phyloP scores from a whole-genome alignment of 768 basidiomycete genomes.

The Collybia sordida region DNA sequence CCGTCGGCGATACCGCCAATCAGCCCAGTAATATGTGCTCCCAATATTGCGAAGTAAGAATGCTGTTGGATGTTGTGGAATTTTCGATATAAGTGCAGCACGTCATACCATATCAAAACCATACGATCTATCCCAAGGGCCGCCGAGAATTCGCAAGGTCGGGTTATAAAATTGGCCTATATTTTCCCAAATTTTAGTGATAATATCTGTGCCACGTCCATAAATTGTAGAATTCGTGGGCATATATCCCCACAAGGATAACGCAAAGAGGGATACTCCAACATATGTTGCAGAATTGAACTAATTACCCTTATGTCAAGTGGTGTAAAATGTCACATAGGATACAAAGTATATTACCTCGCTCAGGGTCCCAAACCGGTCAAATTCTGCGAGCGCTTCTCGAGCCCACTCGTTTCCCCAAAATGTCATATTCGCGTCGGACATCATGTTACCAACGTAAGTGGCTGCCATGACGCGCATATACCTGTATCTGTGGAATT shows the following conservation, averaged over 20 bases:
- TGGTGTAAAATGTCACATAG: background rate
- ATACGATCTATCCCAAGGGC: conserved; percentile 28
- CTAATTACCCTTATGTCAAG: conserved; percentile 6
- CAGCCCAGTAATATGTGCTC: conserved; percentile 23
- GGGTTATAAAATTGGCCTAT: conserved; percentile 26
- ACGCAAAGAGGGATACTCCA: conserved; percentile 26
- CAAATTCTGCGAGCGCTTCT: conserved; percentile 24
- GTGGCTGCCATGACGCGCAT: conserved; percentile 31
- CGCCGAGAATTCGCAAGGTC: conserved; percentile 23
- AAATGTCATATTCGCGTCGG: conserved; percentile 26
- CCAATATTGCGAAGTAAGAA: conserved; percentile 26
- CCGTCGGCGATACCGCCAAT: conserved; percentile 23
- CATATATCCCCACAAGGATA: conserved; percentile 32
- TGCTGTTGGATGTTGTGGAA: conserved; percentile 8
- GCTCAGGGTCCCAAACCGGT: conserved; percentile 23
- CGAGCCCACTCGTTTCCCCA: conserved; percentile 30
- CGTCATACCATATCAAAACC: conserved; percentile 25
- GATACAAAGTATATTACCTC: conserved; percentile 16
- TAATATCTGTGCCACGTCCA: conserved; percentile 19
- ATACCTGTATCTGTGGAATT: conserved; percentile 15
- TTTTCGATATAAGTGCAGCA: background rate
- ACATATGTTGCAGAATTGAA: conserved; percentile 30
- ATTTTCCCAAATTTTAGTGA: conserved; percentile 21
- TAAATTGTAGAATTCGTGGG: conserved; percentile 24
- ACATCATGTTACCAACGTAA: conserved; percentile 28